These are phyloP conservation scores for Aspergillus leporis DNA, from an alignment of 495 filamentous ascomycete species.

Conservation along the genomic window DNA sequence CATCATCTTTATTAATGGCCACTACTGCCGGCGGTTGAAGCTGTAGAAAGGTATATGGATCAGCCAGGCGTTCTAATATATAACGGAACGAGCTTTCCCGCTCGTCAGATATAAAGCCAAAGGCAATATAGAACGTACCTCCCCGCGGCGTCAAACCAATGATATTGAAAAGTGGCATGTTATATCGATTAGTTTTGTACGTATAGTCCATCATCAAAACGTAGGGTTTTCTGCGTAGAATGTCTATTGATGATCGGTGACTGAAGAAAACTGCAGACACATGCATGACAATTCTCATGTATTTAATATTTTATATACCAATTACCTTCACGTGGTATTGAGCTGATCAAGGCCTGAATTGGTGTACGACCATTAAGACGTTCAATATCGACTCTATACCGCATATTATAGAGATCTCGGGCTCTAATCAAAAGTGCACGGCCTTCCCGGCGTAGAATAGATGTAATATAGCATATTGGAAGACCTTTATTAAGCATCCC, in stretches of 20 bases:
- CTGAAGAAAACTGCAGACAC: not conserved
- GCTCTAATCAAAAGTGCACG: not conserved
- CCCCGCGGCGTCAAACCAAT: not conserved
- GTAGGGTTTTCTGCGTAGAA: not conserved
- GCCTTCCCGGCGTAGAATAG: not conserved
- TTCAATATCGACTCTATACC: not conserved
- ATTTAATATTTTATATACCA: not conserved
- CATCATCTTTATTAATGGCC: too few species aligned
- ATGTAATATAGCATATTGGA: not conserved
- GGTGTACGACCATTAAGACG: not conserved
- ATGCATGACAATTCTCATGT: not conserved
- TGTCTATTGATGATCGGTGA: not conserved
- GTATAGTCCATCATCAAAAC: not conserved
- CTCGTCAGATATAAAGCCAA: not conserved
- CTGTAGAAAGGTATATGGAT: too few species aligned
- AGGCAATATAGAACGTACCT: not conserved
- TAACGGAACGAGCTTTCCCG: too few species aligned
- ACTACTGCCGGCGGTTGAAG: too few species aligned
- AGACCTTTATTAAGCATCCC: not conserved
- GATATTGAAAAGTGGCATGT: too few species aligned
- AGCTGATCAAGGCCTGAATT: not conserved
- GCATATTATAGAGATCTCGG: not conserved
- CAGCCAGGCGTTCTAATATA: too few species aligned
- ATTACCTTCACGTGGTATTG: not conserved
- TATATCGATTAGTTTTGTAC: not conserved